phyloP scores from a whole-genome alignment of 202 grass and related monocot species.

The Zizania palustris region DNA sequence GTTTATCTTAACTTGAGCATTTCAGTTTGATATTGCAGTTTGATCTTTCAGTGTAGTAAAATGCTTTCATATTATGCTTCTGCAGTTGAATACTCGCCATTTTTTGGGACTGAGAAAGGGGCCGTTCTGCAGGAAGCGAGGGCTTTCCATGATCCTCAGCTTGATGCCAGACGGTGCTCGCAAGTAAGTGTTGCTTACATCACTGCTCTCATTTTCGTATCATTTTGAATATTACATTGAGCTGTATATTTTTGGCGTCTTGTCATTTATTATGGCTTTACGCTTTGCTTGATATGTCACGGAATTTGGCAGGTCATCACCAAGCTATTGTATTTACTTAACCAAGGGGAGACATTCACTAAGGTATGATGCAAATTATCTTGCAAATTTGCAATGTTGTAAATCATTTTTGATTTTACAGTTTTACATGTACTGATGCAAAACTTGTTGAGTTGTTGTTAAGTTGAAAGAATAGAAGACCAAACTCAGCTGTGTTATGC shows the following conservation, averaged over 20 bases:
- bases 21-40: constrained; percentile 7
- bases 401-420: background rate
- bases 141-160: constrained; percentile 73
- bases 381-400: background rate
- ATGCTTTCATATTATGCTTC: constrained; percentile 23
- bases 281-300: constrained; percentile 34
- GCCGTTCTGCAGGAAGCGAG: constrained; percentile 71
- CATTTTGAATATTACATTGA: background rate
- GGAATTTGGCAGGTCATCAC: constrained; percentile 67
- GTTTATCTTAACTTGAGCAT: background rate
- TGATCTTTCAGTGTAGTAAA: constrained; percentile 16
- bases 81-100: constrained; percentile 70
- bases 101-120: constrained; percentile 79
- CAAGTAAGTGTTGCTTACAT: constrained; percentile 47
- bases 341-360: constrained; percentile 80
- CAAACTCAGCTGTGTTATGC: constrained; percentile 3
- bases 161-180: constrained; percentile 64
- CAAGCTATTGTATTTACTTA: constrained; percentile 79
- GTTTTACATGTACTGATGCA: background rate
- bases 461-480: background rate
- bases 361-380: constrained; percentile 46
- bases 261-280: constrained; percentile 19
- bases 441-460: background rate
- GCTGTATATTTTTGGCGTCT: background rate
- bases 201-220: background rate